A percentile compares a stretch with the other conserved stretches of the same genome.
These are phyloP conservation scores for Baorangia bicolor DNA, from an alignment of 768 basidiomycete genomes.

Conservation along the genomic window DNA sequence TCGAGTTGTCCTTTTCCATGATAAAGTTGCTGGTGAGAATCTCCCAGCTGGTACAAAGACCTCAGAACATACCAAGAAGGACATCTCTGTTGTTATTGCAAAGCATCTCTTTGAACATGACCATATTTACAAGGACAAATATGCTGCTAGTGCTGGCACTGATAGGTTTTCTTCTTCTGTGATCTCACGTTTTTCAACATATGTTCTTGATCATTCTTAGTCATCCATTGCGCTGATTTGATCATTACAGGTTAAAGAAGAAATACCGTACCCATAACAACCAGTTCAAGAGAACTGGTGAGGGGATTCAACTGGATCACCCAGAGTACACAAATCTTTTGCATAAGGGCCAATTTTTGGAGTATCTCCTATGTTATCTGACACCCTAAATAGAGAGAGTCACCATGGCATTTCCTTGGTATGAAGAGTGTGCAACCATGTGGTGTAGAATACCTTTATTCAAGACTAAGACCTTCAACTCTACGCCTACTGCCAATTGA, in stretches of 20 bases:
- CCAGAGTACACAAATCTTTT: neutral
- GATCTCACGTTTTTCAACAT: neutral
- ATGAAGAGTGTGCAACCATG: neutral
- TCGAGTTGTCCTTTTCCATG: neutral
- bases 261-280: neutral
- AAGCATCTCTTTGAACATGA: neutral
- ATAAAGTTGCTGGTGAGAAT: neutral
- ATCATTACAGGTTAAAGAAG: neutral
- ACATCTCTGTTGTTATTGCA: neutral
- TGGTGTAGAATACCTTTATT: neutral
- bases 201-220: neutral
- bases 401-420: neutral
- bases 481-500: neutral
- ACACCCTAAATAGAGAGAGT: neutral
- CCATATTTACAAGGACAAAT: neutral
- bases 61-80: neutral
- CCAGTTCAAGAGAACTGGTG: neutral
- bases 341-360: neutral
- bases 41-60: neutral
- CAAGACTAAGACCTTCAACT: neutral
- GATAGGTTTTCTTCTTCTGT: neutral
- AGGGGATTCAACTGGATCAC: neutral
- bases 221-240: neutral
- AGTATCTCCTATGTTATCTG: too few species aligned
- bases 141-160: neutral